Evolutionary conservation across 148 eudicot genomes (phyloP), one percentile per base, ranked within the genome.

Genomic region (Limonium bicolor): DNA sequence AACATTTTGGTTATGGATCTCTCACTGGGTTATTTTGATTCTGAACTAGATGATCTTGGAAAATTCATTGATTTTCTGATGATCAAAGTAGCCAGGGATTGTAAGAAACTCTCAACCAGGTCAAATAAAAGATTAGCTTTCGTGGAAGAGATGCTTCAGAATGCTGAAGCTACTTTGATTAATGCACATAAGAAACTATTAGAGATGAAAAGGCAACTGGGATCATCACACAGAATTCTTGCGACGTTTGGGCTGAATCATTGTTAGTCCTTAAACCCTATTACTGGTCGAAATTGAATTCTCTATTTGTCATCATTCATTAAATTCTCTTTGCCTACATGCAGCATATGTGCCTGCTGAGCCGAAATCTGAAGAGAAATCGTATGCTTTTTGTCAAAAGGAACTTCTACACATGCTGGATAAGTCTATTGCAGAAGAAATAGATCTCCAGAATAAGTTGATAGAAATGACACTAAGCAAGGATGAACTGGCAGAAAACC

Each of bases 391-490:
- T 13, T 64, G 70, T 30, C 23, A 55, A 49, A 65, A 53, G 51
- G 50, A 51, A 33, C 52, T 66, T 15, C 66, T 65, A 41, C 77
- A 72, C 50, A 87, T 82, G 94, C 59, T 78, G 61, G 88, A 90
- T 35, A 78, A 65, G 49, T 78, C 95, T 38, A 68, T 80, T 26
- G 71, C 76, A 44, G 51, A 75, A 46, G 88, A 90, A 66, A 66
- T 81, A 10, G 76, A 78, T 53, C 72, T 85, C 0, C 93, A 76
- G 64, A 78, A 75, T 56, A 75, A 78, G 51, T 50, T 90, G 14
- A 51, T 59, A 12, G 70, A 62, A 27, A 50, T 48, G 5, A 73
- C 67, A 52, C 77, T 71, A 77, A 68, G 67, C 36, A 88, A 85
- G 50, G 78, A 90, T 48, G 85, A 78, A 57, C 37, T 77, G 23